Conservation (phyloP, 257 asterid genomes). For the Gentiana dahurica region DNA sequence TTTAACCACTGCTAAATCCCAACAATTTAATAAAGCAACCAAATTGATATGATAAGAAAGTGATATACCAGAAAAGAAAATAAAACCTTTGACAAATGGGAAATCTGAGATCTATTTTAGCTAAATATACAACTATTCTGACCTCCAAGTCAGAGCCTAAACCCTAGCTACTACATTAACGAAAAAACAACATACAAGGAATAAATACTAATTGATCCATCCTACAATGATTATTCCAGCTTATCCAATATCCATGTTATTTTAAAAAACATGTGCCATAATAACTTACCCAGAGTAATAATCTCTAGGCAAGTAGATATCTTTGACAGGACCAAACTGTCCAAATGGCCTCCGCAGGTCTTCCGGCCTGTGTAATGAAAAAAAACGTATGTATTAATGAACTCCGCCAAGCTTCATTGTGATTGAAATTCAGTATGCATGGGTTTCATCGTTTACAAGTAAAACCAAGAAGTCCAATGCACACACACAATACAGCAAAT, state of each 20-base stretch:
- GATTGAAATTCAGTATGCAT: too few relatives aligned
- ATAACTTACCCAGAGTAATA: constrained; percentile 86
- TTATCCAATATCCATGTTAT: background rate
- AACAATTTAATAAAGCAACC: constrained; percentile 23
- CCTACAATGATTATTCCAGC: background rate
- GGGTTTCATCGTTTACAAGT: too few relatives aligned
- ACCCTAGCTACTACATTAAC: background rate
- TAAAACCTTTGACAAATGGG: constrained; percentile 1
- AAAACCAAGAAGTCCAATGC: too few relatives aligned
- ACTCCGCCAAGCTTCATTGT: too few relatives aligned
- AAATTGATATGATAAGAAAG: constrained; percentile 15
- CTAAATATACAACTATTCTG: background rate
- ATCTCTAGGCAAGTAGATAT: constrained; percentile 80
- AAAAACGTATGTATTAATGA: too few relatives aligned
- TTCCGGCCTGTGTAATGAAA: constrained; percentile 45
- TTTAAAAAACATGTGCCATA: background rate
- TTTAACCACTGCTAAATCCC: constrained; percentile 34
- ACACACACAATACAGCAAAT: too few relatives aligned
- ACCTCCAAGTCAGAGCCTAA: background rate
- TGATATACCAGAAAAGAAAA: constrained; percentile 1
- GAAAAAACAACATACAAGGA: background rate
- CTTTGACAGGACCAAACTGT: constrained; percentile 83
- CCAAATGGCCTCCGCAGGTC: constrained; percentile 83
- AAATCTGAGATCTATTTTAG: too few relatives aligned
- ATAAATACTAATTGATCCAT: background rate